Conservation (phyloP, 805 yeast genomes). For the Naumovozyma baii region DNA sequence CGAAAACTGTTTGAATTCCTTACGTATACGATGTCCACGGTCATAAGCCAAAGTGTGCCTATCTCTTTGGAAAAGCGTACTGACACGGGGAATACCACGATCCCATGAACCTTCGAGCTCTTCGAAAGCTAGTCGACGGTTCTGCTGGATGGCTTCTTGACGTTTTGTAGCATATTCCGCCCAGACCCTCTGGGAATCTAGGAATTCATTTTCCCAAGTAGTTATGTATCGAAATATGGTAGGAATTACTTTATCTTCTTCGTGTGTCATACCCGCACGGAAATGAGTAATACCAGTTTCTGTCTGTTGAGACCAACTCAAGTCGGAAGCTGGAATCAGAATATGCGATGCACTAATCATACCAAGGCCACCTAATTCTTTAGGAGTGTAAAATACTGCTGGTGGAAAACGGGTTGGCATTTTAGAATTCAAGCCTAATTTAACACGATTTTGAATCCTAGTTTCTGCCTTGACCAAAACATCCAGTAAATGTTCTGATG, state of each 20-base stretch:
- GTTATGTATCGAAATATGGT: slow-evolving; percentile 87
- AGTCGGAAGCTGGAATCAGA: slow-evolving; percentile 84
- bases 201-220: slow-evolving; percentile 93
- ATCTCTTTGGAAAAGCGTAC: slow-evolving; percentile 90
- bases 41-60: slow-evolving; percentile 91
- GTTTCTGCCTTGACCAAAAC: slow-evolving; percentile 85
- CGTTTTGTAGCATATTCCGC: slow-evolving; percentile 89
- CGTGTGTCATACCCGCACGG: slow-evolving; percentile 83
- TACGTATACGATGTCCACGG: slow-evolving; percentile 81
- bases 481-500: slow-evolving; percentile 72
- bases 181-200: slow-evolving; percentile 95
- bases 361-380: slow-evolving; percentile 94
- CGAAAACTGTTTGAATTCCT: slow-evolving; percentile 66
- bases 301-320: slow-evolving; percentile 85
- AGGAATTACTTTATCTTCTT: slow-evolving; percentile 75
- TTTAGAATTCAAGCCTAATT: slow-evolving; percentile 89
- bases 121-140: slow-evolving; percentile 79
- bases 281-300: slow-evolving; percentile 92
- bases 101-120: slow-evolving; percentile 95
- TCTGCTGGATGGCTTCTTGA: slow-evolving; percentile 75
- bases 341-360: slow-evolving; percentile 97
- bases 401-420: slow-evolving; percentile 99
- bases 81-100: slow-evolving; percentile 91
- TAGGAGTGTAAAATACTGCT: slow-evolving; percentile 95
- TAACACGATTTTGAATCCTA: slow-evolving; percentile 85